Percentiles rank a stretch among this genome's conserved stretches.
Conservation (phyloP, 1,284 basidiomycete species). For the Wolfiporia cocos region DNA sequence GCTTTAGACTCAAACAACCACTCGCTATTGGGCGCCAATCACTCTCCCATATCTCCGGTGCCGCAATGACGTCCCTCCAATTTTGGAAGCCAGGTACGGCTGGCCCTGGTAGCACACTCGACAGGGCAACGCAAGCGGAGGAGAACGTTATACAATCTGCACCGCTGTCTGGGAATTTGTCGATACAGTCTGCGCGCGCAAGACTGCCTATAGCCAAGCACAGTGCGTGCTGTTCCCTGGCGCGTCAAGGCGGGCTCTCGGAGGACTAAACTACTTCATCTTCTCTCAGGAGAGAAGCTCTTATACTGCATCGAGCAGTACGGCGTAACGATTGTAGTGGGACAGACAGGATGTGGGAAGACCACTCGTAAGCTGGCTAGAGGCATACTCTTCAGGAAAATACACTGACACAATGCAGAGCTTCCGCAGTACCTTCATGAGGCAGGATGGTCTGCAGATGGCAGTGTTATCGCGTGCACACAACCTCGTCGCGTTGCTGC, state of each 20-base stretch:
- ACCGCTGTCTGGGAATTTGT: constrained; percentile 46
- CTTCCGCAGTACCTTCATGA: constrained; percentile 93
- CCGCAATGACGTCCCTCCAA: constrained; percentile 37
- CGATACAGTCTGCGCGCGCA: constrained; percentile 72
- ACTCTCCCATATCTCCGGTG: neutral
- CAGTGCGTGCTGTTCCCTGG: no score
- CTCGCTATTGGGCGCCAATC: neutral
- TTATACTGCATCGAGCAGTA: constrained; percentile 82
- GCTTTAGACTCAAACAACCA: constrained; percentile 9
- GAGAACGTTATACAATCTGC: constrained; percentile 63
- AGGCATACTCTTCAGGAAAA: neutral
- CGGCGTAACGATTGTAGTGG: constrained; percentile 84
- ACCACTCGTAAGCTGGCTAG: constrained; percentile 76
- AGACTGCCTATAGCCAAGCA: constrained; percentile 87
- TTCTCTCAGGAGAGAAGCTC: constrained; percentile 73
- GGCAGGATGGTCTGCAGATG: constrained; percentile 81
- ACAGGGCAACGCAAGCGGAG: constrained; percentile 76
- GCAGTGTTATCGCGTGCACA: constrained; percentile 83
- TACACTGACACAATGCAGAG: constrained; percentile 41
- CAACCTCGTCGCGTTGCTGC: constrained; percentile 96
- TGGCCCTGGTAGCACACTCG: constrained; percentile 83
- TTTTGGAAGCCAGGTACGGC: constrained; percentile 84
- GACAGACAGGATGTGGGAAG: constrained; percentile 97
- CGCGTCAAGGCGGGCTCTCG: no score
- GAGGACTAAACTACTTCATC: no score